Conservation (phyloP, 768 basidiomycete species). For the Russula ochroleuca region DNA sequence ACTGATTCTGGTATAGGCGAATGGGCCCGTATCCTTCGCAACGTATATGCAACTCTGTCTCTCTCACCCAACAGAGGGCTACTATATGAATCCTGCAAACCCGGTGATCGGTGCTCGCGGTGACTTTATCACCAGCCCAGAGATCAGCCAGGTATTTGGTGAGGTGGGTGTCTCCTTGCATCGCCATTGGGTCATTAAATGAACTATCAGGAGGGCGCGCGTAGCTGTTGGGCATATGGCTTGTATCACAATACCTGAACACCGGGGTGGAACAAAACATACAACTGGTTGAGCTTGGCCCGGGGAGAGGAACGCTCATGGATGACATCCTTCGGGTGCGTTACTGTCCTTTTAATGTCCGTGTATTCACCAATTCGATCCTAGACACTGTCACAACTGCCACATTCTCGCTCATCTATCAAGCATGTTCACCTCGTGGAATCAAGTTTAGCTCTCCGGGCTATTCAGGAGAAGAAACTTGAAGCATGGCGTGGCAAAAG, state of each 20-base stretch:
- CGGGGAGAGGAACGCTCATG: slow-evolving; percentile 90
- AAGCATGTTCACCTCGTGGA: slow-evolving; percentile 62
- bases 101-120: slow-evolving; percentile 81
- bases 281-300: slow-evolving; percentile 86
- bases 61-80: slow-evolving; percentile 84
- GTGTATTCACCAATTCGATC: not conserved
- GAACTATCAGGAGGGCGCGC: slow-evolving; percentile 34
- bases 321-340: slow-evolving; percentile 81
- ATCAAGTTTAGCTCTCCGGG: slow-evolving; percentile 45
- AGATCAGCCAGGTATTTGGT: slow-evolving; percentile 94
- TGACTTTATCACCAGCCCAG: slow-evolving; percentile 95
- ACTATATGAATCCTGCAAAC: slow-evolving; percentile 75
- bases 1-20: slow-evolving; percentile 49
- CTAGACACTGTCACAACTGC: slow-evolving; percentile 53
- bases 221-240: slow-evolving; percentile 86
- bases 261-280: slow-evolving; percentile 47
- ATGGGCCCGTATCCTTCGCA: slow-evolving; percentile 84
- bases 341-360: slow-evolving; percentile 8
- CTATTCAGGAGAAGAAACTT: slow-evolving; percentile 57
- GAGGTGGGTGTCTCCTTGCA: slow-evolving; percentile 56
- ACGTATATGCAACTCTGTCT: slow-evolving; percentile 92
- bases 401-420: slow-evolving; percentile 35
- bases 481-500: slow-evolving; percentile 29
- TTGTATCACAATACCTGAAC: slow-evolving; percentile 67
- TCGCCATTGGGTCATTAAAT: slow-evolving; percentile 31